Conservation (phyloP, 805 yeast genomes). For the Candida yuanshanica region DNA sequence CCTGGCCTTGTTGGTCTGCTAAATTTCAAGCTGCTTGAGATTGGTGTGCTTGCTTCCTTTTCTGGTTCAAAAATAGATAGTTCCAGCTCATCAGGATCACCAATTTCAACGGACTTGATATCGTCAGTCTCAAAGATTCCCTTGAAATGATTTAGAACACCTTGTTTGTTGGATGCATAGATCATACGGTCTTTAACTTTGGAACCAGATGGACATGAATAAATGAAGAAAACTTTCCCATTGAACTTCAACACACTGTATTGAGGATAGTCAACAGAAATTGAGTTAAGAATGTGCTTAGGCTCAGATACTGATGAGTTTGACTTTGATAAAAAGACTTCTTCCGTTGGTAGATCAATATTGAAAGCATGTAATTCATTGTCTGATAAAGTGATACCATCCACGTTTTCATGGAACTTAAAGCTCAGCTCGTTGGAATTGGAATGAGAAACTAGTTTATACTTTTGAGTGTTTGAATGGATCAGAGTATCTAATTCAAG, state of each 20-base stretch:
- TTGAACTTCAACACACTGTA: conserved; percentile 50
- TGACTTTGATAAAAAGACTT: conserved; percentile 33
- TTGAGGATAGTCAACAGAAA: conserved; percentile 44
- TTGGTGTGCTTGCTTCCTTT: conserved; percentile 15
- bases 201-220: conserved; percentile 87
- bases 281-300: conserved; percentile 25
- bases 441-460: conserved; percentile 22
- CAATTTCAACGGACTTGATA: conserved; percentile 55
- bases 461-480: conserved; percentile 25
- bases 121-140: conserved; percentile 20
- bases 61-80: conserved; percentile 36
- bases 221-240: conserved; percentile 52
- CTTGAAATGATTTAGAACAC: conserved; percentile 48
- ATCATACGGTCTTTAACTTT: conserved; percentile 88
- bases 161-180: conserved; percentile 76
- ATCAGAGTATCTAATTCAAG: conserved; percentile 33
- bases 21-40: conserved; percentile 31
- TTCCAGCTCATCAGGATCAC: conserved; percentile 68
- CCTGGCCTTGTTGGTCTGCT: conserved; percentile 71
- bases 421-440: conserved; percentile 22
- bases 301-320: conserved; percentile 16
- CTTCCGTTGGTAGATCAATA: conserved; percentile 47
- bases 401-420: conserved; percentile 25
- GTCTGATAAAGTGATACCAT: conserved; percentile 20
- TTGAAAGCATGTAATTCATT: conserved; percentile 40